Evolutionary conservation across 768 basidiomycete species (phyloP), one percentile per base, ranked within the genome.

Genomic region (Coprinopsis strossmayeri): DNA sequence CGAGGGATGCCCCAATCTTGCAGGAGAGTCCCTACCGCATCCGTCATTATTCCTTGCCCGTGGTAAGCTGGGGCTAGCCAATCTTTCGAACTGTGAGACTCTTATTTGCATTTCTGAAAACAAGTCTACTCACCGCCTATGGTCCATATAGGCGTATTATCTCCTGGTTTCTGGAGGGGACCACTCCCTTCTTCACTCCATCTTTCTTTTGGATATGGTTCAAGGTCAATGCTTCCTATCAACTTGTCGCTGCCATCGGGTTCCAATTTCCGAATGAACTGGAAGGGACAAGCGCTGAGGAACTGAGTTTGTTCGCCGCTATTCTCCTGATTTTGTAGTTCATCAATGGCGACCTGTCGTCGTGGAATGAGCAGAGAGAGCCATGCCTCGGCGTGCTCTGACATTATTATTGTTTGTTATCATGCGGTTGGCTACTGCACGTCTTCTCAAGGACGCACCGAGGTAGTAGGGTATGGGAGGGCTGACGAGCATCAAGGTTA

Each of bases 41-140:
- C 78, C 18, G 76, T 74, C 87, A 88, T 88, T 53, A 89, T 86
- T 0, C 86, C 84, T 54, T 66, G 70, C 25, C 83, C 72, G 49
- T 87, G 84, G 57, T 84, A 76, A 27, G 72, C 74, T 13, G 78
- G 69, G 3, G 70, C 73, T 34, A 87, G 62, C 53, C 73, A 85
- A 58, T 84, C 85, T 84, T 56, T n/a, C 2, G 38, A 44, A 20
- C 15, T 7, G 7, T 32, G 30, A 49, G 48, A 32, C 41, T 47
- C 5, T 27, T 5, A 44, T 51, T 32, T 21, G 30, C 42, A 40
- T 27, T 27, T n/a, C 15, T 34, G 5, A 38, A 49, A 26, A 52
- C n/a, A 38, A 18, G 15, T 17, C 18, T 18, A 51, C 74, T 11
- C 59, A 84, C 84, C 72, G 53, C 83, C 85, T 26, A 85, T 61